A percentile compares a stretch with the other conserved stretches of the same genome.
These are phyloP conservation scores for Mycena kentingensis DNA, from an alignment of 768 basidiomycete species.

Conservation along the genomic window DNA sequence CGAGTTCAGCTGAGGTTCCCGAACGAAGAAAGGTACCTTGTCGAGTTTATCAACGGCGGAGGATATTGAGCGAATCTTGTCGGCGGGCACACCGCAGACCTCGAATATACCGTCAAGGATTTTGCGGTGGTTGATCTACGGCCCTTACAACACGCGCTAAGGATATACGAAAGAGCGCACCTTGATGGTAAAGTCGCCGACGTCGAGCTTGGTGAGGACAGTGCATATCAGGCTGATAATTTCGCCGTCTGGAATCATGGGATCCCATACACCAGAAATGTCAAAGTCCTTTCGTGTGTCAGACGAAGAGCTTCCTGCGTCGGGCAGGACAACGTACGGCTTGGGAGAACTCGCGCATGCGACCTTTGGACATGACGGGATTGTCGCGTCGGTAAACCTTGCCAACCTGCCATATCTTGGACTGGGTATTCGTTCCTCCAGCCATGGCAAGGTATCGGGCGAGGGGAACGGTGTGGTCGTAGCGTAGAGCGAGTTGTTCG, in stretches of 20 bases:
- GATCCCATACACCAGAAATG: slow-evolving; percentile 87
- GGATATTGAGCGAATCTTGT: slow-evolving; percentile 89
- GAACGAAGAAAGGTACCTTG: slow-evolving; percentile 56
- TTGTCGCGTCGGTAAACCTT: slow-evolving; percentile 97
- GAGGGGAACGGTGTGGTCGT: slow-evolving; percentile 96
- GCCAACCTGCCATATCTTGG: slow-evolving; percentile 97
- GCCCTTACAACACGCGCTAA: neutral
- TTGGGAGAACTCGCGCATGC: slow-evolving; percentile 98
- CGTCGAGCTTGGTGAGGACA: slow-evolving; percentile 77
- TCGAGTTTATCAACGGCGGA: slow-evolving; percentile 98
- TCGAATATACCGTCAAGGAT: slow-evolving; percentile 97
- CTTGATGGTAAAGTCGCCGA: slow-evolving; percentile 95
- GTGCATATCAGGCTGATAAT: slow-evolving; percentile 81
- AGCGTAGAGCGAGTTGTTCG: slow-evolving; percentile 90
- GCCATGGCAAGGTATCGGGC: slow-evolving; percentile 96
- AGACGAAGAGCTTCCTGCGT: neutral
- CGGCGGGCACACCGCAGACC: slow-evolving; percentile 89
- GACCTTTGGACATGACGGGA: slow-evolving; percentile 95
- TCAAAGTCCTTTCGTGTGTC: slow-evolving; percentile 82
- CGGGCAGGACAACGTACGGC: slow-evolving; percentile 61
- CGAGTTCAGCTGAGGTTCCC: slow-evolving; percentile 3
- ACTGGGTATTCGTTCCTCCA: slow-evolving; percentile 69
- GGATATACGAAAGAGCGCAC: slow-evolving; percentile 35
- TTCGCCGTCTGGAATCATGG: slow-evolving; percentile 98
- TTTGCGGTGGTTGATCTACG: slow-evolving; percentile 91